These are phyloP conservation scores for Dioszegia hungarica DNA, from an alignment of 768 basidiomycete species.

Conservation along the genomic window DNA sequence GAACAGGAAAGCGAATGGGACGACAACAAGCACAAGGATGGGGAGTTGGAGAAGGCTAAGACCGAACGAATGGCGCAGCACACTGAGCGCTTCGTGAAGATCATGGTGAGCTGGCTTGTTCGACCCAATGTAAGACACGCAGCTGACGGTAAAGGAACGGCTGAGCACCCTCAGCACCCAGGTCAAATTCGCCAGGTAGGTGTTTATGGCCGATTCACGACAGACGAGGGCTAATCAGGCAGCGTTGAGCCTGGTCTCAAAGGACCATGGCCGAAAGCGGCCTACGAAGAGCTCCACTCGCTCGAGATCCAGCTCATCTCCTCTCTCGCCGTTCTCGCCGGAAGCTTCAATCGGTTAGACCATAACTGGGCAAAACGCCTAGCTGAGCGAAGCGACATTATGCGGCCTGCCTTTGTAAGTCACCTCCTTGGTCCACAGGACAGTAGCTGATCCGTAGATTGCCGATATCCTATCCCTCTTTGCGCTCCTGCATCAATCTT, in stretches of 20 bases:
- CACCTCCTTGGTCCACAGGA: neutral
- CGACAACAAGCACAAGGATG: slow-evolving; percentile 19
- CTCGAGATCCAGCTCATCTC: slow-evolving; percentile 53
- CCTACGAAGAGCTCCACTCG: slow-evolving; percentile 53
- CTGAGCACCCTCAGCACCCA: slow-evolving; percentile 11
- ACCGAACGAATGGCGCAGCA: slow-evolving; percentile 18
- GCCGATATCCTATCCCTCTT: slow-evolving; percentile 40
- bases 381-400: slow-evolving; percentile 53
- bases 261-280: slow-evolving; percentile 57
- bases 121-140: neutral
- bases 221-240: slow-evolving; percentile 8
- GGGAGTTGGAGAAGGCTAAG: slow-evolving; percentile 33
- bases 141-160: neutral
- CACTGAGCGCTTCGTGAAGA: slow-evolving; percentile 32
- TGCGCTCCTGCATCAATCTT: slow-evolving; percentile 31
- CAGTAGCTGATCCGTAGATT: slow-evolving; percentile 19
- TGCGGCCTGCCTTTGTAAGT: slow-evolving; percentile 59
- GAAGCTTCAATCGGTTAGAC: slow-evolving; percentile 53
- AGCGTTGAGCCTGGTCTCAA: slow-evolving; percentile 26
- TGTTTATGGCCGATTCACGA: slow-evolving; percentile 5
- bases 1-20: slow-evolving; percentile 43
- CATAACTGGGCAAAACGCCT: slow-evolving; percentile 52
- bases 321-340: slow-evolving; percentile 46
- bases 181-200: slow-evolving; percentile 15
- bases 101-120: slow-evolving; percentile 22